Percentiles rank a stretch among this genome's conserved stretches.
These are phyloP conservation scores for Gypsophila paniculata DNA, from an alignment of 179 eudicot genomes.

Conservation along the genomic window DNA sequence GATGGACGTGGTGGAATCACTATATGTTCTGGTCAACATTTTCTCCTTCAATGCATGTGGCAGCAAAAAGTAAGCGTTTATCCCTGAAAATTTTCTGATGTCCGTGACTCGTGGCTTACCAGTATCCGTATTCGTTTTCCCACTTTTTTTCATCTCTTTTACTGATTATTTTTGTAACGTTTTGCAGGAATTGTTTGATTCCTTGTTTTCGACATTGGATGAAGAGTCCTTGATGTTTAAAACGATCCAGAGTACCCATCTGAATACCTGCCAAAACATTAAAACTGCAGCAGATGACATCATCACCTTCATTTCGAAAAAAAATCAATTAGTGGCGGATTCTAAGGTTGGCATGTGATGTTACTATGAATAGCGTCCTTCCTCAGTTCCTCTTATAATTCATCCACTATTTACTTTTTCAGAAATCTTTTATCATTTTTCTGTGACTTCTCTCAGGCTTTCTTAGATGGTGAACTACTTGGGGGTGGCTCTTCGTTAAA, in stretches of 20 bases:
- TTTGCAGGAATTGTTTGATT: slow-evolving; percentile 82
- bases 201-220: slow-evolving; percentile 48
- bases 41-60: slow-evolving; percentile 69
- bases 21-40: slow-evolving; percentile 41
- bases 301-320: slow-evolving; percentile 45
- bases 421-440: background rate
- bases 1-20: slow-evolving; percentile 23
- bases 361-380: background rate
- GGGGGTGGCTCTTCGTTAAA: slow-evolving; percentile 40
- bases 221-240: slow-evolving; percentile 69
- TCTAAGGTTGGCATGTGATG: slow-evolving; percentile 60
- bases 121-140: background rate
- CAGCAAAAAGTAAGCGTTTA: slow-evolving; percentile 65
- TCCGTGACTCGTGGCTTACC: background rate
- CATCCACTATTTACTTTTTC: background rate
- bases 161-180: background rate
- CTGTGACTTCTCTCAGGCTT: slow-evolving; percentile 38
- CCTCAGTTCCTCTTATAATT: background rate
- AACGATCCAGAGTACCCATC: slow-evolving; percentile 51
- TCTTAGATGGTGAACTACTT: slow-evolving; percentile 62
- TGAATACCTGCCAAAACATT: slow-evolving; percentile 49
- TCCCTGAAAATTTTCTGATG: background rate
- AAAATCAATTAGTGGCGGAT: slow-evolving; percentile 46
- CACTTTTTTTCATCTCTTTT: background rate
- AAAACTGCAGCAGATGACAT: slow-evolving; percentile 43